phyloP scores from a whole-genome alignment of 805 yeast genomes.

The Schwanniomyces occidentalis region DNA sequence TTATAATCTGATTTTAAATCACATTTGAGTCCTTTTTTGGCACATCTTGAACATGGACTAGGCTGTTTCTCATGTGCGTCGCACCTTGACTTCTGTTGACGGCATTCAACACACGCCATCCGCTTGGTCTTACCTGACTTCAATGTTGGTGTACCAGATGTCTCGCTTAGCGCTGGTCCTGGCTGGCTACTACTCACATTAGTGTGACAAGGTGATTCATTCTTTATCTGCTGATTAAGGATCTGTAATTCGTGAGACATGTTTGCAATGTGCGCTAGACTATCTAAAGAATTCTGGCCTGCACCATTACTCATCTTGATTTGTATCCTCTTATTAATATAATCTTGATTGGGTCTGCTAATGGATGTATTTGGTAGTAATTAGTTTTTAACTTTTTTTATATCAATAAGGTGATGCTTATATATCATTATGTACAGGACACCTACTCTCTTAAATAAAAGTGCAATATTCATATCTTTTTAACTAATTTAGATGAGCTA shows the following conservation, averaged over 20 bases:
- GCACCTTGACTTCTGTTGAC: conserved; percentile 92
- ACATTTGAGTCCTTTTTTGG: conserved; percentile 68
- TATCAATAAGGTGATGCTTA: no score
- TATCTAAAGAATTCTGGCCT: conserved; percentile 34
- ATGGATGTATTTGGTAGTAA: not conserved
- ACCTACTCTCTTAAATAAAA: no score
- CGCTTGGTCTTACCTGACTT: conserved; percentile 41
- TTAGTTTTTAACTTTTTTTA: no score
- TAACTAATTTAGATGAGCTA: no score
- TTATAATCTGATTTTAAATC: conserved; percentile 78
- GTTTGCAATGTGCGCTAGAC: conserved; percentile 44
- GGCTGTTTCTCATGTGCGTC: conserved; percentile 81
- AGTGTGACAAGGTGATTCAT: conserved; percentile 4
- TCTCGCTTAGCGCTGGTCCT: conserved; percentile 1
- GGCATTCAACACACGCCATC: conserved; percentile 92
- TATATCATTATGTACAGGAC: no score
- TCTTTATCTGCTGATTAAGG: conserved; percentile 25
- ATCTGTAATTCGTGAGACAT: conserved; percentile 42
- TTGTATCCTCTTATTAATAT: no score
- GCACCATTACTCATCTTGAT: conserved; percentile 15
- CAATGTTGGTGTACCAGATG: conserved; percentile 7
- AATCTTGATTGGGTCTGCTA: no score
- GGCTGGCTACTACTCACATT: not conserved
- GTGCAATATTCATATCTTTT: no score
- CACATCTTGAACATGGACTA: conserved; percentile 79